Percentiles rank a stretch among this genome's conserved stretches.
phyloP scores from a whole-genome alignment of 2,329 filamentous ascomycete genomes.

The Hypoxylon sp. region DNA sequence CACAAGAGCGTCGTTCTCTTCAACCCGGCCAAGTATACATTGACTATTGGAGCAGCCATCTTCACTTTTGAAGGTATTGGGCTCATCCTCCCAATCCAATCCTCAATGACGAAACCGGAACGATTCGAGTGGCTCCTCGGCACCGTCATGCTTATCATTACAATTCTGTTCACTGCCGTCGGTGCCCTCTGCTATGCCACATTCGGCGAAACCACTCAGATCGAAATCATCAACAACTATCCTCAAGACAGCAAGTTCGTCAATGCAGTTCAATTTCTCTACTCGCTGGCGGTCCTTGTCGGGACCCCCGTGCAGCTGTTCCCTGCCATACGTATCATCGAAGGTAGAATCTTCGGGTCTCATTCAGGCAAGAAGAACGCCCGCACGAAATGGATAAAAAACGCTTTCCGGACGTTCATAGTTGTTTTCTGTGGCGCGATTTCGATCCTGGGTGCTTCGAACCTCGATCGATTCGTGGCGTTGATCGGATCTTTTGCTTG shows the following conservation, averaged over 20 bases:
- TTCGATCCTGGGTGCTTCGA: constrained; percentile 74
- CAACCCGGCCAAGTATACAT: constrained; percentile 77
- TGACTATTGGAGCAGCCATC: constrained; percentile 81
- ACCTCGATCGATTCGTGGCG: constrained; percentile 81
- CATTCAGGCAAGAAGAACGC: constrained; percentile 76
- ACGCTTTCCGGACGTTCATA: constrained; percentile 71
- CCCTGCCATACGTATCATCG: constrained; percentile 79
- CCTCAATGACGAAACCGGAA: constrained; percentile 79
- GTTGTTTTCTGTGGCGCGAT: constrained; percentile 73
- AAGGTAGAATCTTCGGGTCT: constrained; percentile 76
- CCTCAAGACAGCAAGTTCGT: constrained; percentile 79
- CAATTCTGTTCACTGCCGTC: constrained; percentile 79
- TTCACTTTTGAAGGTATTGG: constrained; percentile 87
- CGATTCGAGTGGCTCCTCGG: constrained; percentile 77
- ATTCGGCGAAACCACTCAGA: constrained; percentile 77
- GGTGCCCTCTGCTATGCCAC: constrained; percentile 82
- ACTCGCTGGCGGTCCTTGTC: constrained; percentile 80
- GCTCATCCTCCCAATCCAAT: constrained; percentile 82
- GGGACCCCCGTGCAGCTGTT: constrained; percentile 83
- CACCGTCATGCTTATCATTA: constrained; percentile 80
- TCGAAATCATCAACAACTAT: constrained; percentile 83
- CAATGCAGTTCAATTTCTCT: constrained; percentile 82
- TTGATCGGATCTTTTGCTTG: constrained; percentile 82
- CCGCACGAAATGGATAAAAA: constrained; percentile 83
- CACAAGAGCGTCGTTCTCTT: constrained; percentile 75